These are phyloP conservation scores for Yamadazyma epiphylla DNA, from an alignment of 1,139 yeast species.

Conservation along the genomic window DNA sequence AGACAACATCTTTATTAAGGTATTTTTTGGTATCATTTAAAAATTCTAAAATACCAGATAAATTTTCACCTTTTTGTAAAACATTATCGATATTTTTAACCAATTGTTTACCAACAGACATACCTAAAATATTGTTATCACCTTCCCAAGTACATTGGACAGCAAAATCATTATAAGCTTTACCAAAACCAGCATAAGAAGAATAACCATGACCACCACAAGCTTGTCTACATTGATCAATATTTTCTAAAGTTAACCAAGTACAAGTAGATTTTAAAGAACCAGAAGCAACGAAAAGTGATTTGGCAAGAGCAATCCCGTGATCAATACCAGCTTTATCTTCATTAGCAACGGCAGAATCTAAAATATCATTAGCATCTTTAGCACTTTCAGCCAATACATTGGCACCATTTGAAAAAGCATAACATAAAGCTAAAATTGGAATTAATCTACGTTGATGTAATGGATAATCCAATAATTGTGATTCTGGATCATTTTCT, in stretches of 20 bases:
- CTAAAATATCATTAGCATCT: constrained; percentile 52
- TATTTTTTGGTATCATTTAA: constrained; percentile 33
- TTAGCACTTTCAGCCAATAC: constrained; percentile 50
- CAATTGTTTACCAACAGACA: constrained; percentile 45
- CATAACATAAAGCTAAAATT: constrained; percentile 71
- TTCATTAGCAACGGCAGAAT: constrained; percentile 46
- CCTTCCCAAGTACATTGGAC: constrained; percentile 56
- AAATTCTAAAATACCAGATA: constrained; percentile 34
- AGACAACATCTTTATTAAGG: constrained; percentile 21
- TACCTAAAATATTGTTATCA: constrained; percentile 47
- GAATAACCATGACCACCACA: constrained; percentile 55
- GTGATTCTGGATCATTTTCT: constrained; percentile 44
- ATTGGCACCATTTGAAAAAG: constrained; percentile 70
- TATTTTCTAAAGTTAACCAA: constrained; percentile 45
- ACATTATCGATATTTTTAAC: constrained; percentile 36
- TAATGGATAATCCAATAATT: constrained; percentile 74
- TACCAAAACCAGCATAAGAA: constrained; percentile 45
- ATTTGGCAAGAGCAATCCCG: constrained; percentile 39
- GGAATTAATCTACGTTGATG: constrained; percentile 88
- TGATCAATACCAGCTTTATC: constrained; percentile 34
- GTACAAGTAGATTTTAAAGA: constrained; percentile 47
- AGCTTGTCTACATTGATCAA: constrained; percentile 47
- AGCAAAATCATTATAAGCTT: constrained; percentile 47
- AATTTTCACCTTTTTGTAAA: constrained; percentile 29
- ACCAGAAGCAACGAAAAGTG: constrained; percentile 46